A percentile compares a stretch with the other conserved stretches of the same genome.
These are phyloP conservation scores for Salvia sclarea DNA, from an alignment of 305 asterid species.

Conservation along the genomic window DNA sequence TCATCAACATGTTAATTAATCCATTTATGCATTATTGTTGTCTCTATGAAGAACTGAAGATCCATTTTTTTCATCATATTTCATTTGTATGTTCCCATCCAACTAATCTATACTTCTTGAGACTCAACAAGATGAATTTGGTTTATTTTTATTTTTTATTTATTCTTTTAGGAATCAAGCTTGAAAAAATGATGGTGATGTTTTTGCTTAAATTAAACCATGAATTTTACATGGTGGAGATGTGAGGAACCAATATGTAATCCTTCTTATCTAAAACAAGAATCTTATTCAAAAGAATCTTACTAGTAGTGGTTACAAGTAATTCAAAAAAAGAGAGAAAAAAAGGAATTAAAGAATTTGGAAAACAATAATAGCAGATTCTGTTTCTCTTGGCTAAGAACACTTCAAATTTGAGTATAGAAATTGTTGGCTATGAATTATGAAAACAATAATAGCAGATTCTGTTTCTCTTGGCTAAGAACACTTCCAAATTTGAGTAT, in stretches of 20 bases:
- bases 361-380: background rate
- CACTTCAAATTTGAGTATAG: background rate
- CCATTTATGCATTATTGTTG: background rate
- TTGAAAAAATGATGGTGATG: too few relatives aligned
- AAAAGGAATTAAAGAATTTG: background rate
- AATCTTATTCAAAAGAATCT: background rate
- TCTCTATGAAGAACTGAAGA: background rate
- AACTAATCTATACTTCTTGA: background rate
- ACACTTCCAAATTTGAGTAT: background rate
- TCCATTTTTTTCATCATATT: conserved; percentile 5
- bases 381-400: background rate
- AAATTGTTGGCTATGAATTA: too few relatives aligned
- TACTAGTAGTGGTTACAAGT: background rate
- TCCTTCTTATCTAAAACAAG: background rate
- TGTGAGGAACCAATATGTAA: too few relatives aligned
- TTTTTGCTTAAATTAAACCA: too few relatives aligned
- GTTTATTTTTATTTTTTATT: background rate
- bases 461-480: background rate
- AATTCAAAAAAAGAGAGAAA: too few relatives aligned
- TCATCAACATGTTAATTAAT: background rate
- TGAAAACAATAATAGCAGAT: background rate
- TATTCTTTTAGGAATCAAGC: too few relatives aligned
- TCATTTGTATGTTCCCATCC: background rate
- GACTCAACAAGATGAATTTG: conserved; percentile 8
- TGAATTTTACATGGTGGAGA: too few relatives aligned